Evolutionary conservation across 495 filamentous ascomycete species (phyloP).

Genomic region (Podospora fimiseda): DNA sequence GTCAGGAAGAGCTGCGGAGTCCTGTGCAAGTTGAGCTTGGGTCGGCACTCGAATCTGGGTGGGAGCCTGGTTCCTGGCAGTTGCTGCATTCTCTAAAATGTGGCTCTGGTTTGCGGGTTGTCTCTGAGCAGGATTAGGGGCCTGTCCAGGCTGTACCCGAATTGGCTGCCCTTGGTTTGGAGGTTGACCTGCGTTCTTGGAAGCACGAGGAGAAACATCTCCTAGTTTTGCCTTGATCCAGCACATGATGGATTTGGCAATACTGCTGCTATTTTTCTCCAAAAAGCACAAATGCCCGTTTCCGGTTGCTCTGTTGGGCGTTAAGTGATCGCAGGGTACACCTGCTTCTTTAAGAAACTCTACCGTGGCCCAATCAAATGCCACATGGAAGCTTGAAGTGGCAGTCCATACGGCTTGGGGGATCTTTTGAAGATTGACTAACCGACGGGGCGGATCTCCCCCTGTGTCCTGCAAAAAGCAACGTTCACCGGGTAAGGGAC

Average conservation of each 20-base stretch:
- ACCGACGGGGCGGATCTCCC: conserved; percentile 25
- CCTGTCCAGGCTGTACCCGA: no score
- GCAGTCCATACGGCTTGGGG: conserved; percentile 45
- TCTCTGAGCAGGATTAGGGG: no score
- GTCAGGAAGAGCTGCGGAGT: no score
- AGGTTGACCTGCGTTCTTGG: not conserved
- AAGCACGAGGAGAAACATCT: not conserved
- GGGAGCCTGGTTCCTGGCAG: no score
- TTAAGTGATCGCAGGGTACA: conserved; percentile 37
- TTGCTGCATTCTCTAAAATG: no score
- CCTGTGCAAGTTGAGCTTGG: no score
- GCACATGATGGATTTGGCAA: conserved; percentile 33
- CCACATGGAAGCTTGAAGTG: conserved; percentile 49
- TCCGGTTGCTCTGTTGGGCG: conserved; percentile 46
- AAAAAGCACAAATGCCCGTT: conserved; percentile 57
- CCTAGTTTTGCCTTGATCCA: not conserved
- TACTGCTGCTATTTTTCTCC: conserved; percentile 52
- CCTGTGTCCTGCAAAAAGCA: no score
- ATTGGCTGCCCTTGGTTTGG: not conserved
- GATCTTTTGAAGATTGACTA: conserved; percentile 43
- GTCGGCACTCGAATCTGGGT: no score
- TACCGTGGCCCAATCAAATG: conserved; percentile 53
- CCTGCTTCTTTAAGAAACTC: conserved; percentile 52
- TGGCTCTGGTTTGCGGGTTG: no score
- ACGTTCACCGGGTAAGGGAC: no score